Conservation (phyloP, 305 asterid genomes). For the Striga hermonthica region DNA sequence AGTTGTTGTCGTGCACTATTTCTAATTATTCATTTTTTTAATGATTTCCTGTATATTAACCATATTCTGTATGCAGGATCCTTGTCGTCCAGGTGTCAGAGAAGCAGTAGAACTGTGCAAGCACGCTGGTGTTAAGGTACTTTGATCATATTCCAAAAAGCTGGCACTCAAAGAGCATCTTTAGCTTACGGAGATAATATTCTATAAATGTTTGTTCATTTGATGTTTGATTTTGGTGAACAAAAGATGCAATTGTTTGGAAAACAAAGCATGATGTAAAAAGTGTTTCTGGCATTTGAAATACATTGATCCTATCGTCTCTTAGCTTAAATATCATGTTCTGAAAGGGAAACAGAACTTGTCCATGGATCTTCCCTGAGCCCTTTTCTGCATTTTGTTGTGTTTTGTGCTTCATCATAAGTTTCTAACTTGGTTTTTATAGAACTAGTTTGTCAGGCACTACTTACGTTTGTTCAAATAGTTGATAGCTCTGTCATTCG, state of each 20-base stretch:
- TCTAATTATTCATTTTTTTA: slow-evolving; percentile 15
- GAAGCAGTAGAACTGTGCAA: slow-evolving; percentile 83
- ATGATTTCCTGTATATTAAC: slow-evolving; percentile 24
- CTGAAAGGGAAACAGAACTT: too few species aligned
- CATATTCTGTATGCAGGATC: slow-evolving; percentile 57
- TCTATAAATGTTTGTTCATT: too few species aligned
- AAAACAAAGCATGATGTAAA: slow-evolving; percentile 7
- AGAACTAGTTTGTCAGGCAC: too few species aligned
- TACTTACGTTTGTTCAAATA: too few species aligned
- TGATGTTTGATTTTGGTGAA: too few species aligned
- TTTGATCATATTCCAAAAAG: slow-evolving; percentile 23
- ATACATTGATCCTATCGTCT: too few species aligned
- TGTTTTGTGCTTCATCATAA: too few species aligned
- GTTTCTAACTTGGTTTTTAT: too few species aligned
- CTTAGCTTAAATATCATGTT: too few species aligned
- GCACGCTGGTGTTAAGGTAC: slow-evolving; percentile 88
- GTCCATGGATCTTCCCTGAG: too few species aligned
- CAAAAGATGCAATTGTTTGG: slow-evolving; percentile 12
- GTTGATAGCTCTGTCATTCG: too few species aligned
- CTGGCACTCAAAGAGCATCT: background rate
- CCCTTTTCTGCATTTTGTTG: too few species aligned
- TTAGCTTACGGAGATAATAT: slow-evolving; percentile 27
- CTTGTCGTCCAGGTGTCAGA: slow-evolving; percentile 97
- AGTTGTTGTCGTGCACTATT: slow-evolving; percentile 22
- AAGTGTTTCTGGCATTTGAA: slow-evolving; percentile 1